Conservation (phyloP, 306 rosid species). For the Oemleria cerasiformis region DNA sequence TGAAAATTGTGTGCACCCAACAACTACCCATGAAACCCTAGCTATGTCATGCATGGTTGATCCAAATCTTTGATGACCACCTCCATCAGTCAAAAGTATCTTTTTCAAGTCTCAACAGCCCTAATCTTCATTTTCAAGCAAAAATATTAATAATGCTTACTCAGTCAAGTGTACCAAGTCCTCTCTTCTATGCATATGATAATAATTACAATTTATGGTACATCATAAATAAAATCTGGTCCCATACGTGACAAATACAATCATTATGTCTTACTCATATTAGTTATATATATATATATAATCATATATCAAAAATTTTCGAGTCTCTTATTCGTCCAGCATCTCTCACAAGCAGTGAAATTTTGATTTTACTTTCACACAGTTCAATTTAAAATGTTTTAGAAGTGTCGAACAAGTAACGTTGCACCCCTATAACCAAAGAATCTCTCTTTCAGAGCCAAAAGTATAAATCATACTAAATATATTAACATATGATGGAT, state of each 20-base stretch:
- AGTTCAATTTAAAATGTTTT: no score
- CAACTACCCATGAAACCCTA: neutral
- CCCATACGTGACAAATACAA: neutral
- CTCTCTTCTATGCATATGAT: neutral
- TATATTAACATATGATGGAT: neutral
- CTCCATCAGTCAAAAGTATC: conserved; percentile 18
- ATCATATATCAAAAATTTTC: no score
- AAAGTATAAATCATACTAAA: conserved; percentile 2
- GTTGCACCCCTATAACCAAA: no score
- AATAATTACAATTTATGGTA: neutral
- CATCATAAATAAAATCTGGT: neutral
- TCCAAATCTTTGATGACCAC: neutral
- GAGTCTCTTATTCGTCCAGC: no score
- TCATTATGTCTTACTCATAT: neutral
- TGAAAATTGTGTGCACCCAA: neutral
- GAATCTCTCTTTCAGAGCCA: neutral
- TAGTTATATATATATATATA: neutral
- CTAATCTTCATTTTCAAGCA: neutral
- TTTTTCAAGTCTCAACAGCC: conserved; percentile 7
- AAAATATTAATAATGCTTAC: neutral
- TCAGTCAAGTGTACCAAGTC: conserved; percentile 13
- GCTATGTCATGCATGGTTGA: neutral
- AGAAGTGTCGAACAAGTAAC: no score
- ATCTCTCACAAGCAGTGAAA: no score
- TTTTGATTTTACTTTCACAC: no score